Base-by-base conservation (phyloP, 1,139 yeast species). In the Taiozyma onychis region DNA sequence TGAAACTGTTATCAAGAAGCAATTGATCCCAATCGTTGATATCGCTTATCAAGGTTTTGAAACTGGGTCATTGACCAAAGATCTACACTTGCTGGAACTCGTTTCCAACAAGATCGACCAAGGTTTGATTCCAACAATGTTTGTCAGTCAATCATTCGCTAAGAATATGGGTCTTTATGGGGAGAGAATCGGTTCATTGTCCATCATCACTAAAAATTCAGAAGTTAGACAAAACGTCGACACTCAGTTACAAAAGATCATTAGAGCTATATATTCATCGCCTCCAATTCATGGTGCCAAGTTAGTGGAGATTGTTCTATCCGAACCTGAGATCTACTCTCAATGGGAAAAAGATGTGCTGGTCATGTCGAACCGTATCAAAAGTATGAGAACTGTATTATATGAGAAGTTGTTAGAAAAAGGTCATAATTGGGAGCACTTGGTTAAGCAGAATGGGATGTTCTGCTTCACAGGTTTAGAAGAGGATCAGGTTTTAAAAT, bases 131-230 rank as follows among this genome's bases (percentile, higher is more conserved):
- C 54, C 56, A 57, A 68, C 61, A 39, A 56, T 50, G 54, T 90
- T 93, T 69, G 96, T 97, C 60, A 97, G 93, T 74, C 83, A 98
- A 69, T 89, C 97, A 3, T 91, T 91, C 71, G 96, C 98, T 58
- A 91, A 91, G 73, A 91, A 91, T 75, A 88, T 93, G 93, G 99
- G 99, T 35, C 79, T 91, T 52, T 91, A 91, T 69, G 97, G 98
- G 61, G 97, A 93, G 75, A 81, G 99, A 69, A 88, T 90, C 45
- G 90, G 98, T 13, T 88, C 95, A n/a, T 74, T 91, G 48, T 85
- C 88, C 1, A 52, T 60, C 11, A 50, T 61, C 14, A 52, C 63
- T 3, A 60, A 62, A n/a, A 48, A 54, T 54, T 70, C 76, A 44
- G 53, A 60, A 26, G 49, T 62, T 21, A 68, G 71, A 43, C 60